These are phyloP conservation scores for Capsicum pubescens DNA, from an alignment of 257 asterid species.

Conservation along the genomic window DNA sequence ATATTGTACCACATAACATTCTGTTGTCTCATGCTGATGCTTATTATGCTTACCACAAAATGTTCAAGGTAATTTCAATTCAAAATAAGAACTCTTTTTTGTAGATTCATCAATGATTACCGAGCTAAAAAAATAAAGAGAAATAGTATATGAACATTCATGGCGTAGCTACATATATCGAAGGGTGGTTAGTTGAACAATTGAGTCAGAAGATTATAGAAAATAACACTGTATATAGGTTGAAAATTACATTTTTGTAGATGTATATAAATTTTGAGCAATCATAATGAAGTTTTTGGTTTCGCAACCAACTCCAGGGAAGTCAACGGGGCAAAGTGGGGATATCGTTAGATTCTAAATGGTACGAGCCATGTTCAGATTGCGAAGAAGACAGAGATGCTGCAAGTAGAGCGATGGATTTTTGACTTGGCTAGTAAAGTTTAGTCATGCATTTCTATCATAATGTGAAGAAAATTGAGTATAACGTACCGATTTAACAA, in stretches of 20 bases:
- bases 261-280: not conserved
- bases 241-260: not conserved
- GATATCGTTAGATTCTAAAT: constrained; percentile 66
- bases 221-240: not conserved
- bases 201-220: not conserved
- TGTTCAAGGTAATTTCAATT: constrained; percentile 63
- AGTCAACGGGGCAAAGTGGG: constrained; percentile 76
- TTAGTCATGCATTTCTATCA: not conserved
- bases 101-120: not conserved
- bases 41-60: constrained; percentile 53
- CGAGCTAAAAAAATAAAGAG: not conserved
- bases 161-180: not conserved
- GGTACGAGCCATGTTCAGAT: constrained; percentile 77
- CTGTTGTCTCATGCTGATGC: constrained; percentile 81
- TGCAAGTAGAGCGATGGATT: constrained; percentile 75
- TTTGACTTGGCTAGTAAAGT: constrained; percentile 79
- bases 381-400: constrained; percentile 68
- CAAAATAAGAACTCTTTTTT: not conserved
- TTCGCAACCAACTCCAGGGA: constrained; percentile 41
- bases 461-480: not conserved
- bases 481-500: constrained; percentile 18
- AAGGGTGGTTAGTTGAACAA: not conserved
- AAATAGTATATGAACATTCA: not conserved
- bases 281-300: not conserved
- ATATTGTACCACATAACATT: constrained; percentile 71